Evolutionary conservation across 2,329 filamentous ascomycete species (phyloP).

Genomic region (Leptosphaerulina australis): DNA sequence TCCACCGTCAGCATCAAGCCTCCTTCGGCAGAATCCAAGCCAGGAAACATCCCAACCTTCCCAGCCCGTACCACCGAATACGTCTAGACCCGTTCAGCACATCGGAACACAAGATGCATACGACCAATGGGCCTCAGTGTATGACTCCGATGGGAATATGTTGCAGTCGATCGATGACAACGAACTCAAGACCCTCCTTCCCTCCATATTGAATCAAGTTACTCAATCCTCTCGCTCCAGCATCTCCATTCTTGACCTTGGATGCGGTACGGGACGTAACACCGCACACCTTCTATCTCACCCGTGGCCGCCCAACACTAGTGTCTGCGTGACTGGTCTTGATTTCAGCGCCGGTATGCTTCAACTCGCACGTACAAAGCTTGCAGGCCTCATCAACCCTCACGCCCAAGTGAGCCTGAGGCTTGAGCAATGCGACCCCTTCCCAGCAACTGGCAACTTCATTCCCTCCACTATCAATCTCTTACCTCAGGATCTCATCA

Average conservation of each 20-base stretch:
- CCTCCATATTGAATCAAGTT: conserved; percentile 52
- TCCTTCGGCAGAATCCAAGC: conserved; percentile 7
- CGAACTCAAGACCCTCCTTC: conserved; percentile 60
- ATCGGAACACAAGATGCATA: conserved; percentile 55
- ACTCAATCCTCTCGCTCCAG: conserved; percentile 7
- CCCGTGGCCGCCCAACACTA: conserved; percentile 28
- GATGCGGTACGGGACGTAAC: conserved; percentile 70
- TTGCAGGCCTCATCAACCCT: conserved; percentile 22
- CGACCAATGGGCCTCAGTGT: conserved; percentile 60
- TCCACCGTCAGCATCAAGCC: conserved; percentile 10
- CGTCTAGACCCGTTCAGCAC: conserved; percentile 35
- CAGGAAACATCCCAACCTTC: conserved; percentile 27
- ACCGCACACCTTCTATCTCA: conserved; percentile 59
- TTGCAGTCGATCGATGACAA: conserved; percentile 67
- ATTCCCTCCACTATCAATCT: conserved; percentile 12
- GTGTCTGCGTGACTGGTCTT: conserved; percentile 57
- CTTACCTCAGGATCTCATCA: conserved; percentile 52
- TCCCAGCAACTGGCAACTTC: conserved; percentile 20
- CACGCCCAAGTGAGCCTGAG: conserved; percentile 5
- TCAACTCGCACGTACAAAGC: conserved; percentile 54
- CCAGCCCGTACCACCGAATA: conserved; percentile 17
- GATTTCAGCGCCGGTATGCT: conserved; percentile 66
- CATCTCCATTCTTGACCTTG: conserved; percentile 63
- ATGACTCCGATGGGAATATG: conserved; percentile 71
- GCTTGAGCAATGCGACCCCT: conserved; percentile 41